These are phyloP conservation scores for Alternaria triticina DNA, from an alignment of 2,329 filamentous ascomycete species.

Conservation along the genomic window DNA sequence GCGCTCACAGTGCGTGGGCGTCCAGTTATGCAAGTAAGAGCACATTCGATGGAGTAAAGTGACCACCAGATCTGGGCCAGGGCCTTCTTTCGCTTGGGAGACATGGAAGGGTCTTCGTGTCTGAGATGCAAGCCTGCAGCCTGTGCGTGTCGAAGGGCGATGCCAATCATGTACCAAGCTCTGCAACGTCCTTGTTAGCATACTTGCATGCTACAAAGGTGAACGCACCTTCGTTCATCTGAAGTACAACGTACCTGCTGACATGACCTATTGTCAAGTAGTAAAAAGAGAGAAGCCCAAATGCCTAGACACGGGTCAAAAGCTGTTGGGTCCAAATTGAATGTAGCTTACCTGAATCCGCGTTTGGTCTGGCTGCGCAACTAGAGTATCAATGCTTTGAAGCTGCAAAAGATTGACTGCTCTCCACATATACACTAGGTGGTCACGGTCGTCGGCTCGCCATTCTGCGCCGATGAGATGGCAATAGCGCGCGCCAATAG, in stretches of 20 bases:
- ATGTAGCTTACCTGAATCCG: slow-evolving; percentile 19
- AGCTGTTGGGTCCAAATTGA: neutral
- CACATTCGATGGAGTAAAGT: slow-evolving; percentile 42
- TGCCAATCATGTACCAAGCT: slow-evolving; percentile 45
- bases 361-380: slow-evolving; percentile 28
- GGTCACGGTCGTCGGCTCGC: slow-evolving; percentile 29
- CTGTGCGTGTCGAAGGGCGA: slow-evolving; percentile 45
- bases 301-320: slow-evolving; percentile 30
- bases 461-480: slow-evolving; percentile 32
- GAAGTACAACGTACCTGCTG: slow-evolving; percentile 40
- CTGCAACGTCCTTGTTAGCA: slow-evolving; percentile 24
- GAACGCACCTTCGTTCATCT: neutral
- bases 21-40: slow-evolving; percentile 44
- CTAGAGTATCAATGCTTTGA: slow-evolving; percentile 30
- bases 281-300: slow-evolving; percentile 46
- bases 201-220: slow-evolving; percentile 4
- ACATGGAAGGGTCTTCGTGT: slow-evolving; percentile 32
- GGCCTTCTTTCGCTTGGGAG: slow-evolving; percentile 32
- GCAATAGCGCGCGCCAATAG: slow-evolving; percentile 46
- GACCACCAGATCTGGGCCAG: slow-evolving; percentile 48
- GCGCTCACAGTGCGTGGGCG: slow-evolving; percentile 41
- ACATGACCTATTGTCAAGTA: slow-evolving; percentile 47
- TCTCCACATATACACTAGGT: slow-evolving; percentile 43
- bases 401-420: slow-evolving; percentile 18
- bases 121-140: slow-evolving; percentile 46